Evolutionary conservation across 257 asterid genomes (phyloP).

Genomic region (Jaltomata sinuosa): DNA sequence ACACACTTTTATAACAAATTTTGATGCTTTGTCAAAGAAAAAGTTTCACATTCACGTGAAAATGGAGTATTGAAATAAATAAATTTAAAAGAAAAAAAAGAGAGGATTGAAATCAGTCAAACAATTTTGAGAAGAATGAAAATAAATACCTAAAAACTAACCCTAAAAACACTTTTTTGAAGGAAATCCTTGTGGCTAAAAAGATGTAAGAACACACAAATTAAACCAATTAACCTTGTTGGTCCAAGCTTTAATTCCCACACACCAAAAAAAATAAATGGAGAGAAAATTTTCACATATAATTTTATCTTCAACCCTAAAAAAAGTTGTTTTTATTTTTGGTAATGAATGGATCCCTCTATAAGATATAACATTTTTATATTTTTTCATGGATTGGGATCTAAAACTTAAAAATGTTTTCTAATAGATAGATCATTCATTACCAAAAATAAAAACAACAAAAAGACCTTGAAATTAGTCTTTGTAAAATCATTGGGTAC

Average conservation of each 20-base stretch:
- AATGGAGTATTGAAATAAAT: not conserved
- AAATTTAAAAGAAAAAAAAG: too few relatives aligned
- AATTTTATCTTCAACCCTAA: too few relatives aligned
- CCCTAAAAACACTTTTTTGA: not conserved
- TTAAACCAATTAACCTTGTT: not conserved
- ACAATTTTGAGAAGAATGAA: not conserved
- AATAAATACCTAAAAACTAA: not conserved
- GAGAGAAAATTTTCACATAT: not conserved
- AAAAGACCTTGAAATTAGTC: not conserved
- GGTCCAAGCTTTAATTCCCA: not conserved
- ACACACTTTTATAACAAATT: slow-evolving; percentile 1
- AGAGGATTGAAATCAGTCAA: not conserved
- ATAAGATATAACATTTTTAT: not conserved
- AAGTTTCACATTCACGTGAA: slow-evolving; percentile 12
- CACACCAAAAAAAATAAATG: not conserved
- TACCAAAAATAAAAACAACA: not conserved
- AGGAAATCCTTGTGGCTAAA: not conserved
- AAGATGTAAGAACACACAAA: not conserved
- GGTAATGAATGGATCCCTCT: not conserved
- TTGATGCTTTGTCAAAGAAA: slow-evolving; percentile 11
- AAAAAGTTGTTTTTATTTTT: not conserved
- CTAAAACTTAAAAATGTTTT: not conserved
- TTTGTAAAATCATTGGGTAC: not conserved
- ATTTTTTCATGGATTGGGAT: not conserved
- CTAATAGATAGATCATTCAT: not conserved